A percentile compares a stretch with the other conserved stretches of the same genome.
These are phyloP conservation scores for Tripterygium wilfordii DNA, from an alignment of 177 flowering plant genomes.

Conservation along the genomic window DNA sequence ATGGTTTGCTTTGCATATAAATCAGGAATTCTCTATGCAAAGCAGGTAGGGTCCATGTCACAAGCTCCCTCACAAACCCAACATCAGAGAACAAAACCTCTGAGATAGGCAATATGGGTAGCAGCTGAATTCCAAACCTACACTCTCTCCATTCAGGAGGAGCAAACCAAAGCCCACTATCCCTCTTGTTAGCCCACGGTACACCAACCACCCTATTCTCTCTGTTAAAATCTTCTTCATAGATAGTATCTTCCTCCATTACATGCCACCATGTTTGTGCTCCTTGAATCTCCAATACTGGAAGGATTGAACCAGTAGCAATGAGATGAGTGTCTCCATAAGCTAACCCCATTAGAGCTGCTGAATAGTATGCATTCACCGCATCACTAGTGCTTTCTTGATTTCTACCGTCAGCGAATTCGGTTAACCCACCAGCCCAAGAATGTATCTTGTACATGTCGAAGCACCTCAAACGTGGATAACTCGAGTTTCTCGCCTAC, in stretches of 20 bases:
- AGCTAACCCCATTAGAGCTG: slow-evolving; percentile 84
- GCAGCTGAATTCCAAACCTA: slow-evolving; percentile 81
- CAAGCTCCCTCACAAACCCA: slow-evolving; percentile 54
- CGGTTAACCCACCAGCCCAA: slow-evolving; percentile 93
- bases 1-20: no score
- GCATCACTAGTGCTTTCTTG: slow-evolving; percentile 96
- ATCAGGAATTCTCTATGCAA: slow-evolving; percentile 56
- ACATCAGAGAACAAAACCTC: slow-evolving; percentile 71
- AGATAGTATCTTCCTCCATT: slow-evolving; percentile 49
- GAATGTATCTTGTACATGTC: slow-evolving; percentile 89
- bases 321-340: slow-evolving; percentile 83
- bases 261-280: slow-evolving; percentile 94
- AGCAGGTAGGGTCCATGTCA: slow-evolving; percentile 72
- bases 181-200: slow-evolving; percentile 90
- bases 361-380: slow-evolving; percentile 82
- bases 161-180: slow-evolving; percentile 92
- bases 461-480: slow-evolving; percentile 73
- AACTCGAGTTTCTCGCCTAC: slow-evolving; percentile 40
- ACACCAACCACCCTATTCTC: slow-evolving; percentile 81
- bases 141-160: slow-evolving; percentile 89
- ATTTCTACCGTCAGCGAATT: slow-evolving; percentile 84
- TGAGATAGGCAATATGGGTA: slow-evolving; percentile 74
- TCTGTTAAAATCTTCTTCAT: slow-evolving; percentile 52
- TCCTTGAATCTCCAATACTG: slow-evolving; percentile 63
- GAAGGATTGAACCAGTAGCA: slow-evolving; percentile 61